phyloP scores from a whole-genome alignment of 805 yeast genomes.

The Kluyveromyces nonfermentans region DNA sequence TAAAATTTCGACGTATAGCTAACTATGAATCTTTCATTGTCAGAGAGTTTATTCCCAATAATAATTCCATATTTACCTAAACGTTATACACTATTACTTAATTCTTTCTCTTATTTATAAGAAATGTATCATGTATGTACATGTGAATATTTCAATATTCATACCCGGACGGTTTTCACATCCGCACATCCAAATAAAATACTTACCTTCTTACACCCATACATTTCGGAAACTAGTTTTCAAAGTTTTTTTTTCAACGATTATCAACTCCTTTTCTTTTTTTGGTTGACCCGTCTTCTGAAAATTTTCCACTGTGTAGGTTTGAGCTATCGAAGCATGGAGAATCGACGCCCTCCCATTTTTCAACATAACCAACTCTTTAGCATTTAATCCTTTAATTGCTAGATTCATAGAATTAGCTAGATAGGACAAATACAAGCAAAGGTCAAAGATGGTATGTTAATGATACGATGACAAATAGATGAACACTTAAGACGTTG shows the following conservation, averaged over 20 bases:
- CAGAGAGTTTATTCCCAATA: no score
- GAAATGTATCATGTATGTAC: no score
- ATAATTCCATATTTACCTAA: no score
- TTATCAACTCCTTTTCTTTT: background rate
- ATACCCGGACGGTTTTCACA: no score
- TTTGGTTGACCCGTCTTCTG: background rate
- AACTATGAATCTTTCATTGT: background rate
- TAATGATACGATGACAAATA: background rate
- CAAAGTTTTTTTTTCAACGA: no score
- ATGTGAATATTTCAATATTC: no score
- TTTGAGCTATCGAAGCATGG: background rate
- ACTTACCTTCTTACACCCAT: no score
- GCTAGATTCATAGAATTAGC: background rate
- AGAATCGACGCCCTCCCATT: background rate
- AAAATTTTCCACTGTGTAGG: background rate
- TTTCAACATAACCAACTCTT: background rate
- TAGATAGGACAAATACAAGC: conserved; percentile 7
- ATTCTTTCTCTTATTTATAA: no score
- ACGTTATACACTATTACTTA: no score
- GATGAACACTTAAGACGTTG: background rate
- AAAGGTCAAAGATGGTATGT: conserved; percentile 16
- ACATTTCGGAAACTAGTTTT: no score
- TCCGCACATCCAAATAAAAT: no score
- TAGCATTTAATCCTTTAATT: background rate
- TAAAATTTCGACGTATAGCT: background rate